These are phyloP conservation scores for Magnaporthales sp. DNA, from an alignment of 2,329 filamentous ascomycete species.

Conservation along the genomic window DNA sequence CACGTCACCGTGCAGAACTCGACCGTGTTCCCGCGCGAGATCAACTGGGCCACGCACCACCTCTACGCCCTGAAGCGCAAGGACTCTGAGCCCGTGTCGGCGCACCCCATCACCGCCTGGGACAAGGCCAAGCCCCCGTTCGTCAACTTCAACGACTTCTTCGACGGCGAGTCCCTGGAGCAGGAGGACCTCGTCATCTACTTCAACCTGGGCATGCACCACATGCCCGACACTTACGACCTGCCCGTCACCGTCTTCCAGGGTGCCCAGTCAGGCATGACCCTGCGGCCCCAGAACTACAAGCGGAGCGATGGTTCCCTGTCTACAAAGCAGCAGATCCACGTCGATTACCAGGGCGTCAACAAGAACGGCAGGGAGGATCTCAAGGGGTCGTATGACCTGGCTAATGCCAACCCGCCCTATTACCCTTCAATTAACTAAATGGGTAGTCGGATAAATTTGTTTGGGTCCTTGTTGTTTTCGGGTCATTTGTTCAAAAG, in stretches of 20 bases:
- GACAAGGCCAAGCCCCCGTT: background rate
- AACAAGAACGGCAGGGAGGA: slow-evolving; percentile 1
- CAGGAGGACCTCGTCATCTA: slow-evolving; percentile 3
- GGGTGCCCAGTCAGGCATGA: slow-evolving; percentile 4
- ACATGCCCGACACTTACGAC: slow-evolving; percentile 4
- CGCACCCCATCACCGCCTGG: background rate
- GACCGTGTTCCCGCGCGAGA: background rate
- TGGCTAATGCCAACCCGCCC: background rate
- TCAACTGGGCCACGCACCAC: slow-evolving; percentile 2
- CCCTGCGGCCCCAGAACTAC: slow-evolving; percentile 2
- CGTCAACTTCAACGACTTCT: slow-evolving; percentile 2
- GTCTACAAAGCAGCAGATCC: slow-evolving; percentile 2
- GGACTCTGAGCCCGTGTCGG: slow-evolving; percentile 1
- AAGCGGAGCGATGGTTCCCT: background rate
- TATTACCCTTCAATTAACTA: no score
- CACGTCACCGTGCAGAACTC: slow-evolving; percentile 5
- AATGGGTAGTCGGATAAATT: no score
- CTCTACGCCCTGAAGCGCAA: slow-evolving; percentile 3
- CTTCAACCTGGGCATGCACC: slow-evolving; percentile 5
- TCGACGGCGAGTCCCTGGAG: slow-evolving; percentile 4
- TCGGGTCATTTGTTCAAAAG: background rate
- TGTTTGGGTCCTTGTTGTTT: no score
- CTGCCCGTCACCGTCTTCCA: slow-evolving; percentile 12
- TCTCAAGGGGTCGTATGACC: background rate
- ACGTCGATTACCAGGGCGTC: background rate